Evolutionary conservation across 2,329 filamentous ascomycete genomes (phyloP).

Genomic region (Scytalidium lignicola): DNA sequence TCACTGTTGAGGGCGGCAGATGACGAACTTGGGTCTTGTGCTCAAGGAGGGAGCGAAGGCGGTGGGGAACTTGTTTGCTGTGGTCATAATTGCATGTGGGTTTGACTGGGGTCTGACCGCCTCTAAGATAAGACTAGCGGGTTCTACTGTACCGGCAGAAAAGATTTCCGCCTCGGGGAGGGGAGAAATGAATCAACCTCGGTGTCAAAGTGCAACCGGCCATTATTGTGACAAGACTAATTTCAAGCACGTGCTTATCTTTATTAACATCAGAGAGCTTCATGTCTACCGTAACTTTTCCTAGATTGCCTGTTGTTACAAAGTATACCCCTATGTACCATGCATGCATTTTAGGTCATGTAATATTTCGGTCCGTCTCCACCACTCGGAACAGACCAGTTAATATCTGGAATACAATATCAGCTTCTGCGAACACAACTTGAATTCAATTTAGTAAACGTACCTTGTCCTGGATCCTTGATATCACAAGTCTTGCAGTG

Average conservation of each 20-base stretch:
- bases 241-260: no score
- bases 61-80: not conserved
- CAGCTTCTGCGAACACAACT: slow-evolving; percentile 5
- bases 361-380: slow-evolving; percentile 73
- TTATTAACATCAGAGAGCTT: no score
- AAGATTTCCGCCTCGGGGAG: no score
- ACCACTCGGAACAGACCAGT: slow-evolving; percentile 92
- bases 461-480: slow-evolving; percentile 78
- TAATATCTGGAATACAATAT: slow-evolving; percentile 61
- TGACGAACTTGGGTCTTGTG: not conserved
- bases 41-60: not conserved
- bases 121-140: not conserved
- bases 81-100: not conserved
- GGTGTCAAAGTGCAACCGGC: no score
- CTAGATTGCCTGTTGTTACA: no score
- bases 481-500: slow-evolving; percentile 85
- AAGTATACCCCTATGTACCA: no score
- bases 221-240: no score
- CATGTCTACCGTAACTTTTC: no score
- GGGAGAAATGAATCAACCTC: no score
- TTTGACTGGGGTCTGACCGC: not conserved
- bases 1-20: not conserved
- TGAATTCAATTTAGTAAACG: not conserved
- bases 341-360: slow-evolving; percentile 42
- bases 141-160: no score